Conservation (phyloP, 2,329 filamentous ascomycete species). For the Domatiomyces catenatus region DNA sequence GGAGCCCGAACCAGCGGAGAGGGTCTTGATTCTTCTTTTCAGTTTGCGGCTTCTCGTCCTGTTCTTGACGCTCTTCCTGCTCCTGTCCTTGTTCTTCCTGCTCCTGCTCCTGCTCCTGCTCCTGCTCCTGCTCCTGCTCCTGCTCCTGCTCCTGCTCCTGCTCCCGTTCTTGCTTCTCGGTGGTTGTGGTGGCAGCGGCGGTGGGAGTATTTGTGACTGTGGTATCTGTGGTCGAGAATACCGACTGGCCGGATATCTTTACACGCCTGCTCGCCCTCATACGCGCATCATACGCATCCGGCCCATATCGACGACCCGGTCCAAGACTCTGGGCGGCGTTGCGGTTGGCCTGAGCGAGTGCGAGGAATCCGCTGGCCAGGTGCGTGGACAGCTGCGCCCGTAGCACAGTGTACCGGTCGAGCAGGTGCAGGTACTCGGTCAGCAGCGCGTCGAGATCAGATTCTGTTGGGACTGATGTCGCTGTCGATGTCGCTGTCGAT, state of each 20-base stretch:
- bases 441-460: constrained; percentile 12
- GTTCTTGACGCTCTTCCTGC: background rate
- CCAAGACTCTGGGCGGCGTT: constrained; percentile 25
- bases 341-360: constrained; percentile 35
- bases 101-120: background rate
- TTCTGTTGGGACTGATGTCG: background rate
- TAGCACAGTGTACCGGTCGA: constrained; percentile 18
- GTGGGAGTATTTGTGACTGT: constrained; percentile 2
- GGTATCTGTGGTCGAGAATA: constrained; percentile 1
- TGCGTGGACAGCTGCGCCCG: constrained; percentile 13
- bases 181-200: background rate
- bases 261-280: constrained; percentile 32
- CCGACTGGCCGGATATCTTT: constrained; percentile 1
- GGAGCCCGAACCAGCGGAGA: constrained; percentile 34
- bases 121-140: background rate
- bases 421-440: constrained; percentile 14
- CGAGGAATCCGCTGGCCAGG: constrained; percentile 27
- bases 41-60: too few species aligned
- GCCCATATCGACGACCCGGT: constrained; percentile 30
- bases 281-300: constrained; percentile 35
- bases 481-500: background rate
- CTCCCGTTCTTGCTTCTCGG: background rate
- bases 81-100: background rate
- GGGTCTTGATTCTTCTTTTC: too few species aligned
- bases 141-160: background rate